Base-by-base conservation (phyloP, 306 rosid genomes). In the Fagus sylvatica region DNA sequence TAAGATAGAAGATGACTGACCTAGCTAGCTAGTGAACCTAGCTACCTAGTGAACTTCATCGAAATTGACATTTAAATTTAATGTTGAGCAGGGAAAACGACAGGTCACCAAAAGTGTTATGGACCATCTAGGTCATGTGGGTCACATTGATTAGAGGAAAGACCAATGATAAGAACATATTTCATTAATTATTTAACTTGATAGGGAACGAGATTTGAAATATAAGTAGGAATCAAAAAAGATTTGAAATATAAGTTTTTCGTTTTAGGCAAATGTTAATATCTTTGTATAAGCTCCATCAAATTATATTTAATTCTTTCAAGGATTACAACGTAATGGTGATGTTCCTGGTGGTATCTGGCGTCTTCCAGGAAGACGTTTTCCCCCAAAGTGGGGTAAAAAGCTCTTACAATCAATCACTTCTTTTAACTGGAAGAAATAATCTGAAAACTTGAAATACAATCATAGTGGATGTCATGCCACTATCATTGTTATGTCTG, bases 141-240 rank as follows among this genome's bases (percentile, higher is more conserved):
- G 85, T 76, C 79, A 79, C 79, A 83, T 76, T 79, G 86, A 83
- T 62, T 75, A 65, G 51, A 57, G 40, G 78, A 79, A 55, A 16
- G 78, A 75, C 68, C 68, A 83, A 56, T 66, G 81, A 76, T 59
- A 67, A 73, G 76, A 80, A 67, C 82, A 72, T 72, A 48, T 73
- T 66, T 78, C 46, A 59, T 76, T 62, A 76, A 59, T 76, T 69
- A 72, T 54, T 73, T 71, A 7, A 32, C 69, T 72, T 60, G 30
- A 59, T 32, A 49, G 34, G 66, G 13, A 37, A 53, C 41, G 77
- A 7, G 37, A 34, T 61, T 61, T 61, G 34, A 61, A 40, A 17
- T 61, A 6, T 60, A 60, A 60, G 19, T 9, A 22, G 28, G 28
- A 22, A 22, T 22, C 28, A 22, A 22, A 22, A 22, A 22, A 7